Evolutionary conservation across 441 rosid genomes (phyloP).

Genomic region (Gossypium aridum): DNA sequence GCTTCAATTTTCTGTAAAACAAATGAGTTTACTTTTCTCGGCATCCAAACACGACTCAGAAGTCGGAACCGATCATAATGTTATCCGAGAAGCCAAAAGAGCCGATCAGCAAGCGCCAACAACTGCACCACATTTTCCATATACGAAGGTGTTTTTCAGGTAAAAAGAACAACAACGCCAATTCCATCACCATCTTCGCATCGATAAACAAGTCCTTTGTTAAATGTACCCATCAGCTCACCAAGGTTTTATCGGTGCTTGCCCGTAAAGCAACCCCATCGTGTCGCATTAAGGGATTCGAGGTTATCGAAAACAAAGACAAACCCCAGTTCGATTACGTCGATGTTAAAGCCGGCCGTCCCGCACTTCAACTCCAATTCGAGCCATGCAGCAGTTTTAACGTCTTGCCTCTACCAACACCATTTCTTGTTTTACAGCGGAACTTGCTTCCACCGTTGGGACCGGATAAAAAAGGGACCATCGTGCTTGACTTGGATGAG

Average conservation of each 20-base stretch:
- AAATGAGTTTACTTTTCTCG: neutral
- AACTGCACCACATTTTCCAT: neutral
- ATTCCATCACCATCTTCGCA: constrained; percentile 26
- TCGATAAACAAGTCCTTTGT: constrained; percentile 49
- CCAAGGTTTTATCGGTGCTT: constrained; percentile 53
- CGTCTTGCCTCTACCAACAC: neutral
- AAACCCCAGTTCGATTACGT: neutral
- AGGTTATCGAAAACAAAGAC: neutral
- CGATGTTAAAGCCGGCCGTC: neutral
- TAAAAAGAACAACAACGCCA: constrained; percentile 14
- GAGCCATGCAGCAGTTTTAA: neutral
- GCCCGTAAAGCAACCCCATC: constrained; percentile 29
- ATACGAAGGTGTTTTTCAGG: constrained; percentile 6
- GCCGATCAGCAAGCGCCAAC: neutral
- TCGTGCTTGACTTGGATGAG: constrained; percentile 85
- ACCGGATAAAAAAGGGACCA: constrained; percentile 38
- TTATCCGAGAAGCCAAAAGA: neutral
- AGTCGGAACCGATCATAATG: neutral
- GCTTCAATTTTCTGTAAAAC: neutral
- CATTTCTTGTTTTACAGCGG: neutral
- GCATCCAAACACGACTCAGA: neutral
- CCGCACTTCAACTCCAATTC: neutral
- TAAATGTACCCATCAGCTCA: constrained; percentile 49
- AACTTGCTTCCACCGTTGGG: constrained; percentile 33
- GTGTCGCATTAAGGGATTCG: constrained; percentile 35